These are phyloP conservation scores for Xylaria palmicola DNA, from an alignment of 495 filamentous ascomycete genomes.

Conservation along the genomic window DNA sequence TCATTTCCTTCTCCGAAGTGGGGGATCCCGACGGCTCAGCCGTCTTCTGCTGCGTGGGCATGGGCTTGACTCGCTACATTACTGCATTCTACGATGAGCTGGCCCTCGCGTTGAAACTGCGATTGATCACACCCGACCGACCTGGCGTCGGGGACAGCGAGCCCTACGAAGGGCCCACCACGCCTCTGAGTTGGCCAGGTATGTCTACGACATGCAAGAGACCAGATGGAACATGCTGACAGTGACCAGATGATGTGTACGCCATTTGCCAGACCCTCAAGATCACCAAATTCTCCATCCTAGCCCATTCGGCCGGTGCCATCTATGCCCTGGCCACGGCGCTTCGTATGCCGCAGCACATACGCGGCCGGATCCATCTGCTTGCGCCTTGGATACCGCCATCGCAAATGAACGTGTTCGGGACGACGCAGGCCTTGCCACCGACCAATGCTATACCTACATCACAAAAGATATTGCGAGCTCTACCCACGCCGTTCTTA, in stretches of 20 bases:
- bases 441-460: constrained; percentile 85
- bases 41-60: constrained; percentile 95
- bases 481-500: constrained; percentile 85
- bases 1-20: constrained; percentile 95
- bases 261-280: constrained; percentile 90
- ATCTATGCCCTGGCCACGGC: constrained; percentile 97
- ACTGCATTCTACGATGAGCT: constrained; percentile 98
- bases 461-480: constrained; percentile 85
- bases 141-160: constrained; percentile 94
- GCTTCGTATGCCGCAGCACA: constrained; percentile 91
- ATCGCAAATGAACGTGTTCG: constrained; percentile 85
- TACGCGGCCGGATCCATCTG: constrained; percentile 91
- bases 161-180: constrained; percentile 76
- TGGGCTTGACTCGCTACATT: constrained; percentile 94
- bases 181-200: constrained; percentile 93
- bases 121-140: constrained; percentile 90
- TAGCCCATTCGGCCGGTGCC: constrained; percentile 96
- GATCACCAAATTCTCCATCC: constrained; percentile 93
- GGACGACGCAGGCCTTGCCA: constrained; percentile 69
- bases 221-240: constrained; percentile 13
- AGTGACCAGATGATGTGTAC: constrained; percentile 76
- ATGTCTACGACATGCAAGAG: constrained; percentile 12
- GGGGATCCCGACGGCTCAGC: constrained; percentile 89
- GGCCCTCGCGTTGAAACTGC: constrained; percentile 80
- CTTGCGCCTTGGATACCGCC: constrained; percentile 98